A percentile compares a stretch with the other conserved stretches of the same genome.
Evolutionary conservation across 768 basidiomycete genomes (phyloP).

Genomic region (Kwoniella sp.): DNA sequence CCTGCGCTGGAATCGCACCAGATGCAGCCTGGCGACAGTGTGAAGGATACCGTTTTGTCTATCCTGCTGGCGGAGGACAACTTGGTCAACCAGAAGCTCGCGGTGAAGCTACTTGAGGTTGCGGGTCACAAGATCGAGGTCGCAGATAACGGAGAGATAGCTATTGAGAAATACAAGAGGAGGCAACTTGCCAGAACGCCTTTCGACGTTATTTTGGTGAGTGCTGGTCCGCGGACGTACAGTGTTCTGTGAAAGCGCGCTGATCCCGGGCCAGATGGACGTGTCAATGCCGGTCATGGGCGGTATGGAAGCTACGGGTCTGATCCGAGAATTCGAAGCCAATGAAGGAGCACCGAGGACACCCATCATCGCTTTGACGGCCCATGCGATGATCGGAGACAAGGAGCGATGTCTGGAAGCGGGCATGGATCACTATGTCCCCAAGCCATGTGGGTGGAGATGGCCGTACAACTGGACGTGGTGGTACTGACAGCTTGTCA

Average conservation of each 20-base stretch:
- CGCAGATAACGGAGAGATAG: slow-evolving; percentile 92
- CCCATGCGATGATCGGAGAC: slow-evolving; percentile 68
- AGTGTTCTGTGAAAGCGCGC: not conserved
- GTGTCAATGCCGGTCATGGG: slow-evolving; percentile 79
- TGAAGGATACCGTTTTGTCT: slow-evolving; percentile 80
- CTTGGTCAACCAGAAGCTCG: slow-evolving; percentile 68
- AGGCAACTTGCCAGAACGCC: slow-evolving; percentile 61
- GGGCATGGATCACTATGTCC: slow-evolving; percentile 30
- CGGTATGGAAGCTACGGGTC: slow-evolving; percentile 92
- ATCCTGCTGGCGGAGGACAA: slow-evolving; percentile 97
- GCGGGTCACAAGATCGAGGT: slow-evolving; percentile 94
- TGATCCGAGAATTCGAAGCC: slow-evolving; percentile 79
- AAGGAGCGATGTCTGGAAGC: slow-evolving; percentile 50
- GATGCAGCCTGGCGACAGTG: slow-evolving; percentile 76
- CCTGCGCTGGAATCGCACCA: slow-evolving; percentile 93
- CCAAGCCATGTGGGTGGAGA: slow-evolving; percentile 7
- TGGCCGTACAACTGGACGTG: no score
- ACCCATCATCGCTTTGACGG: slow-evolving; percentile 94
- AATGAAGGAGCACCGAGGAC: slow-evolving; percentile 65
- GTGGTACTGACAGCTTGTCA: slow-evolving; percentile 1
- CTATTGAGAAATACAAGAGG: slow-evolving; percentile 66
- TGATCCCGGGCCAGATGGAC: slow-evolving; percentile 67
- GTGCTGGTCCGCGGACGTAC: slow-evolving; percentile 42
- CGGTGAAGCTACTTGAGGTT: slow-evolving; percentile 92
- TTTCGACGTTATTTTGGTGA: slow-evolving; percentile 85